Evolutionary conservation across 352 stramenopile genomes (phyloP).

Genomic region (Phytophthora quininea): DNA sequence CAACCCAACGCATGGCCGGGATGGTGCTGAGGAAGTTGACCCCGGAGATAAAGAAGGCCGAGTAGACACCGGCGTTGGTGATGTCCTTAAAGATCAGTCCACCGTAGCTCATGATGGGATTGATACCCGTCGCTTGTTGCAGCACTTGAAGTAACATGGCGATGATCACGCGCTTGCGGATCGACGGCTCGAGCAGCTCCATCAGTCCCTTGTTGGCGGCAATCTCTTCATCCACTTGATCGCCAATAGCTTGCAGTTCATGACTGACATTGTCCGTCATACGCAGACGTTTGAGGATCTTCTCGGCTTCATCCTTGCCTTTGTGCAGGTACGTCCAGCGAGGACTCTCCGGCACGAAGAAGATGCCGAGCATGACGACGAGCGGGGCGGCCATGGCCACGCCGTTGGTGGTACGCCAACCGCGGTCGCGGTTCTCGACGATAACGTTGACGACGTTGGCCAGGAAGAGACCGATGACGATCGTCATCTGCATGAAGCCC

Average conservation of each 20-base stretch:
- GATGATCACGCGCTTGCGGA: conserved; percentile 30
- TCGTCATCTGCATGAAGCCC: conserved; percentile 33
- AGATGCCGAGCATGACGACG: conserved; percentile 21
- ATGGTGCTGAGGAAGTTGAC: conserved; percentile 22
- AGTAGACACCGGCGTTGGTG: conserved; percentile 18
- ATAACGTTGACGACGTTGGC: conserved; percentile 39
- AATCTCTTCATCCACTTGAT: conserved; percentile 35
- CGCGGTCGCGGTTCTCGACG: conserved; percentile 23
- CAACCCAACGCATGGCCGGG: conserved; percentile 23
- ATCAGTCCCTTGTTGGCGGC: conserved; percentile 21
- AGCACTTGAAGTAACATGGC: conserved; percentile 33
- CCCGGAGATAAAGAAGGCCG: conserved; percentile 19
- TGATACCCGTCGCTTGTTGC: conserved; percentile 40
- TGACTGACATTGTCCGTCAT: conserved; percentile 27
- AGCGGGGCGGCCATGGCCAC: conserved; percentile 18
- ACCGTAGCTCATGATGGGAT: conserved; percentile 35
- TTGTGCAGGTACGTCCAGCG: conserved; percentile 22
- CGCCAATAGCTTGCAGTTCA: conserved; percentile 41
- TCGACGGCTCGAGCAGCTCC: conserved; percentile 33
- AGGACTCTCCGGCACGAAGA: conserved; percentile 23
- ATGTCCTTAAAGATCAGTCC: conserved; percentile 23
- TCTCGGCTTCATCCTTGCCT: conserved; percentile 20
- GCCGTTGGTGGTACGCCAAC: conserved; percentile 40
- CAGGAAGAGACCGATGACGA: conserved; percentile 38
- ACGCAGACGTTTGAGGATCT: conserved; percentile 37